Conservation (phyloP, 2,329 filamentous ascomycete genomes). For the Claviceps maximensis region DNA sequence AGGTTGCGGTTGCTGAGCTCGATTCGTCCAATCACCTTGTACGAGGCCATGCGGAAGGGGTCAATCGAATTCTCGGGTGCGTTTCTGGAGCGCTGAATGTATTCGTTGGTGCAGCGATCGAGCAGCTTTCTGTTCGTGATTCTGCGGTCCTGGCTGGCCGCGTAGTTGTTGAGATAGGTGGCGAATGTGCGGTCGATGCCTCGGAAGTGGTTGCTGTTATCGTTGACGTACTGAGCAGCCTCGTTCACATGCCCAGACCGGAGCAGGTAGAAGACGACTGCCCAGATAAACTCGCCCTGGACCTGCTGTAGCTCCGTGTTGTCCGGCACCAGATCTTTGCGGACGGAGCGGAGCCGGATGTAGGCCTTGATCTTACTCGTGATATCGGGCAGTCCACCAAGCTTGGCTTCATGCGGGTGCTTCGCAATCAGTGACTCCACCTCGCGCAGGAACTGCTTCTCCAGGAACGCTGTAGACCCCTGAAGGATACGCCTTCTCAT, state of each 20-base stretch:
- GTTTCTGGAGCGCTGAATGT: conserved; percentile 71
- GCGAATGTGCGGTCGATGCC: conserved; percentile 85
- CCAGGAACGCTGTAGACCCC: conserved; percentile 68
- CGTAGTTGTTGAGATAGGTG: conserved; percentile 76
- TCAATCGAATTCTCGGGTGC: conserved; percentile 80
- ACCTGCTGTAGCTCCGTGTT: conserved; percentile 69
- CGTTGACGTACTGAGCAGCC: conserved; percentile 73
- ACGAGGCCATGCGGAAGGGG: conserved; percentile 92
- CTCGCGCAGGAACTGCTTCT: conserved; percentile 66
- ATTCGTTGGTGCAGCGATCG: conserved; percentile 80
- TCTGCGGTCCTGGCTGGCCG: conserved; percentile 60
- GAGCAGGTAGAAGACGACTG: conserved; percentile 82
- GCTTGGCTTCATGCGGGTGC: conserved; percentile 75
- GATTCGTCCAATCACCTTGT: conserved; percentile 86
- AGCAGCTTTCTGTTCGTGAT: conserved; percentile 62
- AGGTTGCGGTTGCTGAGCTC: conserved; percentile 52
- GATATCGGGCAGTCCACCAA: conserved; percentile 78
- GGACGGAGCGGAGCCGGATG: conserved; percentile 63
- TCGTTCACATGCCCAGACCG: conserved; percentile 74
- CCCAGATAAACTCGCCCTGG: conserved; percentile 80
- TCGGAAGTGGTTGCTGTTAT: conserved; percentile 67
- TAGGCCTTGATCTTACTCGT: conserved; percentile 88
- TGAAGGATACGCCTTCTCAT: conserved; percentile 69
- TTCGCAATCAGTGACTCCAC: conserved; percentile 67
- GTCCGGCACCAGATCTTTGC: conserved; percentile 75